These are phyloP conservation scores for Zelopaecilomyces penicillatus DNA, from an alignment of 2,329 filamentous ascomycete species.

Conservation along the genomic window DNA sequence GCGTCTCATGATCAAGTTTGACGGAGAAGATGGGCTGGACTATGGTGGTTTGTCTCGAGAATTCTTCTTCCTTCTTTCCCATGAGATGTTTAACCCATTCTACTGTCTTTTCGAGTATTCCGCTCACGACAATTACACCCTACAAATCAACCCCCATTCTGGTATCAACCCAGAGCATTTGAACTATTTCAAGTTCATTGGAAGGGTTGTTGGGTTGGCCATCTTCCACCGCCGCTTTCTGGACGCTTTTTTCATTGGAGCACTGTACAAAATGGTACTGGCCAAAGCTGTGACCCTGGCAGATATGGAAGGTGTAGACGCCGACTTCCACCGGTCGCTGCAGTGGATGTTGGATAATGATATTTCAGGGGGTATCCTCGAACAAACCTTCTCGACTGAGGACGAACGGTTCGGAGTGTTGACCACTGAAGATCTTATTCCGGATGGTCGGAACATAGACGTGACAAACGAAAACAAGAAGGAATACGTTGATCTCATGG, in stretches of 20 bases:
- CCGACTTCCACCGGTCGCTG: conserved; percentile 91
- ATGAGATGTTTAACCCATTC: conserved; percentile 99
- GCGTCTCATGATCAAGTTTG: conserved; percentile 98
- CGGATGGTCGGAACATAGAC: conserved; percentile 80
- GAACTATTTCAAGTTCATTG: conserved; percentile 99
- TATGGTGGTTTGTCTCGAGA: conserved; percentile 96
- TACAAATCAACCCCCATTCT: conserved; percentile 98
- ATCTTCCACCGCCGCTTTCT: conserved; percentile 98
- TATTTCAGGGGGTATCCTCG: conserved; percentile 82
- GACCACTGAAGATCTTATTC: conserved; percentile 88
- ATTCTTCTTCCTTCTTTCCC: conserved; percentile 98
- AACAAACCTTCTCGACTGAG: conserved; percentile 93
- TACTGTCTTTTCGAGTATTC: conserved; percentile 99
- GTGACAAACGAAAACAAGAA: conserved; percentile 99
- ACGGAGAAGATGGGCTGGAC: conserved; percentile 94
- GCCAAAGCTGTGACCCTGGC: conserved; percentile 84
- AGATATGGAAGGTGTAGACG: conserved; percentile 98
- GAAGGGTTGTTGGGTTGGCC: conserved; percentile 88
- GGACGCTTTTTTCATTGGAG: conserved; percentile 98
- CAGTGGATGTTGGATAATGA: conserved; percentile 99
- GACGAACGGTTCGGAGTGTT: conserved; percentile 95
- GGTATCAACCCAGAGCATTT: conserved; percentile 98
- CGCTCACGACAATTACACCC: conserved; percentile 98
- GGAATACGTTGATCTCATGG: conserved; percentile 97
- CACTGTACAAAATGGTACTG: conserved; percentile 98